Base-by-base conservation (phyloP, 441 rosid species). In the Codiaeum variegatum region DNA sequence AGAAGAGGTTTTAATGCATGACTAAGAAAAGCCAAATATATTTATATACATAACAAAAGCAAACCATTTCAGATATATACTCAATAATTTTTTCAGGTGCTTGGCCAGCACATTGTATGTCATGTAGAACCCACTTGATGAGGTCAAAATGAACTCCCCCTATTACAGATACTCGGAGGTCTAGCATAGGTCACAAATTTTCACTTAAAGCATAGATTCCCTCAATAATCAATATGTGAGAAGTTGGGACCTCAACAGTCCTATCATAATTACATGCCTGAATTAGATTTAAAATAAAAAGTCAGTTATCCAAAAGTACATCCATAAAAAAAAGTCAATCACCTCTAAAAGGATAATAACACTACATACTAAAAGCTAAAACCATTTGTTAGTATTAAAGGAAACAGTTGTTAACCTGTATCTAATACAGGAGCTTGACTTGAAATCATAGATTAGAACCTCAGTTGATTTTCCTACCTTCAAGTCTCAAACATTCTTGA, bases 121-220 rank as follows among this genome's bases (percentile, higher is more conserved):
- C 99, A 67, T 97, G 86, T 70, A 95, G 87, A 76, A 93, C 99
- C 72, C 99, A 85, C 81, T 95, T 95, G 69, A 95, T 98, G 72
- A 95, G 99, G 77, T 95, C 99, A 85, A 95, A 95, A 80, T 95
- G 99, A 81, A 95, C 95, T n/a, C 98, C 99, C 62, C 99, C 98
- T 28, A 88, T 96, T 52, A 96, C 97, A 60, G 98, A 96, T 71
- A 96, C 85, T 60, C 89, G 87, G 58, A 96, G 93, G 83, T 96
- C 97, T 83, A 96, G 83, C 64, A 95, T 78, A 72, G 97, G 96
- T 74, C 97, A 83, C 82, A 96, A 42, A 77, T 82, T 93, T 84
- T 88, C 98, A 47, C 93, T 93, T 82, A 96, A 80, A 55, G 99
- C 99, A 83, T 96, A 96, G 75, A 87, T 96, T 28, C 99, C 99